Base-by-base conservation (phyloP, 192 early-diverging fungal genomes). In the Obelidium mucronatum region DNA sequence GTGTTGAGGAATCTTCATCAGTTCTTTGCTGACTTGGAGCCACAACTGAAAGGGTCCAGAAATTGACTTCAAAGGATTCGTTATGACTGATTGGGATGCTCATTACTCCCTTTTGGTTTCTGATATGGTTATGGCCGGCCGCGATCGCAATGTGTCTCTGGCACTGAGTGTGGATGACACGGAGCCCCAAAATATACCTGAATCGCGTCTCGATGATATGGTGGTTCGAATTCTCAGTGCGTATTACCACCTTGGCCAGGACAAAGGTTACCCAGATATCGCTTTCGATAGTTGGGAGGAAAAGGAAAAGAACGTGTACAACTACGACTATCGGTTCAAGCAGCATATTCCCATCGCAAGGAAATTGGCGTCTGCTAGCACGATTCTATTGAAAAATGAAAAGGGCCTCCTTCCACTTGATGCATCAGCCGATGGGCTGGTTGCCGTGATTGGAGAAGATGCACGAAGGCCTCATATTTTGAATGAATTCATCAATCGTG, bases 11-110 rank as follows among this genome's bases (percentile, higher is more conserved):
- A 40, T 30, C 35, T n/a, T n/a, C n/a, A n/a, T n/a, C n/a, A n/a
- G 22, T 30, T 19, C 15, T 15, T 62, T 17, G 31, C 60, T 33
- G 30, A 62, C 30, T 15, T 62, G 11, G n/a, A n/a, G n/a, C n/a
- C n/a, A n/a, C n/a, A 80, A 81, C 15, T 92, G 88, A 77, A 81
- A 91, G 77, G 86, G 82, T 61, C 70, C 82, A n/a, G 40, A 82
- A 8, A 26, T 78, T 53, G 64, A 90, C 31, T 80, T 80, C 69
- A 52, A 39, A 31, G 74, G 75, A n/a, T 78, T 78, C 48, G 70
- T 74, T 48, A 88, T 86, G 63, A 75, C 61, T 33, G 90, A 91
- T 60, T 92, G 89, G 89, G 80, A 76, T 54, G 89, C 87, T 54
- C 74, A 81, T 22, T 77, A 85, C 36, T 61, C 60, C 28, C 30